A percentile compares a stretch with the other conserved stretches of the same genome.
phyloP scores from a whole-genome alignment of 495 filamentous ascomycete species.

The Xylaria bambusicola region DNA sequence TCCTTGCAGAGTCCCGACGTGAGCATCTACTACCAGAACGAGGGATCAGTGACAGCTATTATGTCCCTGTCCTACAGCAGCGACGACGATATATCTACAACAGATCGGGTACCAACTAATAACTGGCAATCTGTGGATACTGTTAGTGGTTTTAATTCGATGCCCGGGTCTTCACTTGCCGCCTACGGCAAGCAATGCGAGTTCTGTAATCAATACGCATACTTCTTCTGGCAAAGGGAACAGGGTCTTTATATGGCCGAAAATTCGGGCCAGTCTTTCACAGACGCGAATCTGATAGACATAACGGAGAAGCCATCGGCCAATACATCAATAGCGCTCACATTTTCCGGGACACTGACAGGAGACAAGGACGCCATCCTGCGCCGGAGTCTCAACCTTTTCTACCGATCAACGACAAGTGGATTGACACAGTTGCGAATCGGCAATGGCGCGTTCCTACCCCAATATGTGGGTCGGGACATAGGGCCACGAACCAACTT shows the following conservation, averaged over 20 bases:
- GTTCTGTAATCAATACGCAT: slow-evolving; percentile 31
- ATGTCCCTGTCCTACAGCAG: slow-evolving; percentile 24
- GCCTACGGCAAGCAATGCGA: slow-evolving; percentile 35
- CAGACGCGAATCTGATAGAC: slow-evolving; percentile 13
- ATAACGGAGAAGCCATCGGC: slow-evolving; percentile 16
- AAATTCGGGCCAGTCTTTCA: slow-evolving; percentile 19
- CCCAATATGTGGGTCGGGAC: slow-evolving; percentile 22
- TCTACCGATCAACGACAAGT: slow-evolving; percentile 31
- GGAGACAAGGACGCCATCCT: slow-evolving; percentile 11
- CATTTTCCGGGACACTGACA: slow-evolving; percentile 24
- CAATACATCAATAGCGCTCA: slow-evolving; percentile 28
- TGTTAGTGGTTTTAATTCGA: slow-evolving; percentile 28
- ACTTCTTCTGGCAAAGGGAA: slow-evolving; percentile 29
- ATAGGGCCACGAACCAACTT: slow-evolving; percentile 28
- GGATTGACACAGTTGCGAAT: slow-evolving; percentile 28
- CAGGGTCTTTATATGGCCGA: slow-evolving; percentile 25
- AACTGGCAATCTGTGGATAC: slow-evolving; percentile 26
- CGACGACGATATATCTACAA: slow-evolving; percentile 21
- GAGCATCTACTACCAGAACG: slow-evolving; percentile 33
- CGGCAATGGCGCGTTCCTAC: slow-evolving; percentile 24
- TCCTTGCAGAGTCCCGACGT: slow-evolving; percentile 26
- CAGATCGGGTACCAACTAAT: slow-evolving; percentile 10
- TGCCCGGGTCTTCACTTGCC: slow-evolving; percentile 25
- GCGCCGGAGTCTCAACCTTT: slow-evolving; percentile 32
- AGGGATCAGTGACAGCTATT: slow-evolving; percentile 26